These are phyloP conservation scores for Diaporthe longicolla DNA, from an alignment of 2,329 filamentous ascomycete genomes.

Conservation along the genomic window DNA sequence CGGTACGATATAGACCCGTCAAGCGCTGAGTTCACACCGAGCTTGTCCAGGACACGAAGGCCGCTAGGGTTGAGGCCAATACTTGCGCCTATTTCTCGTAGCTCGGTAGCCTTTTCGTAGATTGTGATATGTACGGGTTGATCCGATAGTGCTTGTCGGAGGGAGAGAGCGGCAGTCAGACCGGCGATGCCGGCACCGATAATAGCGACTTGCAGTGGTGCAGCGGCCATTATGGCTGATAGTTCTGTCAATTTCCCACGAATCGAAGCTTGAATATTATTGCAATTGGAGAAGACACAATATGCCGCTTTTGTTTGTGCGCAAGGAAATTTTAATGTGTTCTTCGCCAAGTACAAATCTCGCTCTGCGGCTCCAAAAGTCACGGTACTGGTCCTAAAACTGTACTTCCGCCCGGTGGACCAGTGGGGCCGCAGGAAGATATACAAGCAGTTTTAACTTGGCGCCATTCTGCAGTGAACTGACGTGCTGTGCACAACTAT, in stretches of 20 bases:
- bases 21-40: conserved; percentile 53
- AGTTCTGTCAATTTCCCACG: not conserved
- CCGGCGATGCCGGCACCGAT: conserved; percentile 36
- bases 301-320: too few species aligned
- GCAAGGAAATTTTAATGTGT: not conserved
- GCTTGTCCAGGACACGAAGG: conserved; percentile 51
- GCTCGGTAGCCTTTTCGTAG: conserved; percentile 51
- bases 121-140: conserved; percentile 48
- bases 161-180: conserved; percentile 16
- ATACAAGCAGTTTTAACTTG: conserved; percentile 1
- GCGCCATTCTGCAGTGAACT: not conserved
- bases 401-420: not conserved
- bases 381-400: not conserved
- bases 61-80: conserved; percentile 57
- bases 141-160: conserved; percentile 37
- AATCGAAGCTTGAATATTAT: not conserved
- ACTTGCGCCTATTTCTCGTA: conserved; percentile 55
- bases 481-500: not conserved
- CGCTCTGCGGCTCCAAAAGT: not conserved
- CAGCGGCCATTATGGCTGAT: not conserved
- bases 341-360: not conserved
- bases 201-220: conserved; percentile 16
- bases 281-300: too few species aligned
- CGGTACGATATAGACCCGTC: conserved; percentile 52
- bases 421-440: not conserved